Conservation (phyloP, 768 basidiomycete genomes). For the Boletales sp. region DNA sequence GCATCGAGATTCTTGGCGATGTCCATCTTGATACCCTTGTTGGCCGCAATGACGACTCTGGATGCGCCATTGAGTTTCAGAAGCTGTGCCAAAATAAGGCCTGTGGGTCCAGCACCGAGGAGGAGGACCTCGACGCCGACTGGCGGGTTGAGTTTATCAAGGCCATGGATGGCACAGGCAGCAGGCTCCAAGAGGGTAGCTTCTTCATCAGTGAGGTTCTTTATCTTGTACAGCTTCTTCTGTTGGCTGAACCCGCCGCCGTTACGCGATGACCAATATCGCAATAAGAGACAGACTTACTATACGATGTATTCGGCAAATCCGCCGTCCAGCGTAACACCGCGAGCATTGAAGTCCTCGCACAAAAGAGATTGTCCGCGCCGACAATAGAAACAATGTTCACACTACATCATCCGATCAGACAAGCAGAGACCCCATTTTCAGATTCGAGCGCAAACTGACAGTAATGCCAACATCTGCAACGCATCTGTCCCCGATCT, state of each 20-base stretch:
- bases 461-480: constrained; percentile 77
- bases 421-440: neutral
- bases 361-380: constrained; percentile 80
- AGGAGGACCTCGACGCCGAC: constrained; percentile 84
- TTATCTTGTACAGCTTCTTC: constrained; percentile 81
- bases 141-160: constrained; percentile 80
- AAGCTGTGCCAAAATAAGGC: constrained; percentile 86
- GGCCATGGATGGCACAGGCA: constrained; percentile 87
- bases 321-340: constrained; percentile 78
- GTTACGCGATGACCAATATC: neutral
- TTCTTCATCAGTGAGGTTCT: constrained; percentile 85
- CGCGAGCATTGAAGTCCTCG: constrained; percentile 79
- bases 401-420: constrained; percentile 50
- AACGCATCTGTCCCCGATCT: constrained; percentile 76
- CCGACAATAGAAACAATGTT: constrained; percentile 83
- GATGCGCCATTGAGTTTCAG: constrained; percentile 84
- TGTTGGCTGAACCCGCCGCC: constrained; percentile 41
- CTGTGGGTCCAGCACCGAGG: constrained; percentile 88
- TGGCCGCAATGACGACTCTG: constrained; percentile 79
- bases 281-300: constrained; percentile 39
- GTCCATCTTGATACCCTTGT: constrained; percentile 89
- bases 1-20: constrained; percentile 77
- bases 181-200: constrained; percentile 87
- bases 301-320: constrained; percentile 89
- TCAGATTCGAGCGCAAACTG: constrained; percentile 22